Percentiles rank a stretch among this genome's conserved stretches.
These are phyloP conservation scores for Haplosporangium sp. DNA, from an alignment of 371 early-diverging fungal genomes.

Conservation along the genomic window DNA sequence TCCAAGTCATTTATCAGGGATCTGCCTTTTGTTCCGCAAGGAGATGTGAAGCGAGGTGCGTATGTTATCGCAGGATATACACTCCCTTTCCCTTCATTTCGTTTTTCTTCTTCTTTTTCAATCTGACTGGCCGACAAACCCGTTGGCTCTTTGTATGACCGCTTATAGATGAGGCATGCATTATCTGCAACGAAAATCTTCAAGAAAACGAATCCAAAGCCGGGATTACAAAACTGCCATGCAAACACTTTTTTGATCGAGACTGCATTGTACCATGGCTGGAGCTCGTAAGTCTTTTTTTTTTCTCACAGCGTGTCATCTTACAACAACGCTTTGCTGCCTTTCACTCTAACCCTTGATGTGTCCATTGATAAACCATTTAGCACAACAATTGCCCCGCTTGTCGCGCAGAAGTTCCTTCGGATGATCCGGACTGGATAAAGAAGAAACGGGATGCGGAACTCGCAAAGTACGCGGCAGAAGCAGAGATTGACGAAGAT, in stretches of 20 bases:
- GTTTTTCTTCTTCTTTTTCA: background rate
- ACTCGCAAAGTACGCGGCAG: slow-evolving; percentile 50
- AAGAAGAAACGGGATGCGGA: slow-evolving; percentile 64
- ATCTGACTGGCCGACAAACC: no score
- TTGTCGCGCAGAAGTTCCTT: slow-evolving; percentile 74
- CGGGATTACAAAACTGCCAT: slow-evolving; percentile 67
- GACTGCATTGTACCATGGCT: slow-evolving; percentile 76
- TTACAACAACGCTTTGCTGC: background rate
- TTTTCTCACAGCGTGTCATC: background rate
- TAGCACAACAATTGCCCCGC: slow-evolving; percentile 81
- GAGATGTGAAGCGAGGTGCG: slow-evolving; percentile 52
- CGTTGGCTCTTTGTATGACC: background rate
- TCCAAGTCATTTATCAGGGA: slow-evolving; percentile 68
- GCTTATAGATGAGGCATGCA: slow-evolving; percentile 61
- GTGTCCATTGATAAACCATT: no score
- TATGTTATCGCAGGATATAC: background rate
- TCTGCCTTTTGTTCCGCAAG: slow-evolving; percentile 56
- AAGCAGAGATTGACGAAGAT: slow-evolving; percentile 48
- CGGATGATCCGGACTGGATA: slow-evolving; percentile 74
- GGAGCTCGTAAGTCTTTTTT: slow-evolving; percentile 56
- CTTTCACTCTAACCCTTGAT: background rate
- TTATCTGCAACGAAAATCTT: slow-evolving; percentile 76
- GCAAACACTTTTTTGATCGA: slow-evolving; percentile 76
- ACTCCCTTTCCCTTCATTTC: background rate
- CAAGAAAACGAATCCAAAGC: slow-evolving; percentile 43